Percentiles rank a stretch among this genome's conserved stretches.
Conservation (phyloP, 805 yeast genomes). For the Tanozyma kutaoensis region DNA sequence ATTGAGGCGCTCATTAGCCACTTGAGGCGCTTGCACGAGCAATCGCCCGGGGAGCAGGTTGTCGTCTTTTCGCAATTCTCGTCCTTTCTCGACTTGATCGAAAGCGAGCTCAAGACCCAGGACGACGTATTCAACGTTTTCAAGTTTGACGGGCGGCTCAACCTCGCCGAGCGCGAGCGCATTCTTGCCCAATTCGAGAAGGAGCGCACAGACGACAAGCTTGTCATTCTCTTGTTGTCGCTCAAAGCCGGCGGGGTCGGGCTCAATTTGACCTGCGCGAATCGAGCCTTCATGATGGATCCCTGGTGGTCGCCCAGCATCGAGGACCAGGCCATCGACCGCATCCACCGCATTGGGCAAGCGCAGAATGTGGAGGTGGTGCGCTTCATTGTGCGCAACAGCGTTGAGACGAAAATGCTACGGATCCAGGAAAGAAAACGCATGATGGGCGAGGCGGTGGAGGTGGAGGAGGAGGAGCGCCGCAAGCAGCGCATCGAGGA, state of each 20-base stretch:
- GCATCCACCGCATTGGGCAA: conserved; percentile 89
- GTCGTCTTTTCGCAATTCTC: conserved; percentile 91
- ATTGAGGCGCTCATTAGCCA: conserved; percentile 55
- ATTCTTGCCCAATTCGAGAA: conserved; percentile 44
- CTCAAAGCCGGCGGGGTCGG: conserved; percentile 95
- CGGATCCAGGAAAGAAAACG: conserved; percentile 76
- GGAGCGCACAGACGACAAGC: conserved; percentile 6
- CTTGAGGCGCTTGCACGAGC: conserved; percentile 37
- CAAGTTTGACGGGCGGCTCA: conserved; percentile 76
- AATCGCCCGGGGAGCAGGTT: conserved; percentile 53
- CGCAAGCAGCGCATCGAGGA: conserved; percentile 60
- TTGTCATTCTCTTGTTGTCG: conserved; percentile 52
- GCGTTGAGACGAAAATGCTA: conserved; percentile 83
- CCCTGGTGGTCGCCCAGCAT: conserved; percentile 97
- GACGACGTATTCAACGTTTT: conserved; percentile 34
- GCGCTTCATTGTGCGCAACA: conserved; percentile 68
- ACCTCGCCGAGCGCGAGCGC: conserved; percentile 47
- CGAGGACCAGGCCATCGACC: conserved; percentile 83
- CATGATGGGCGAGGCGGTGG: conserved; percentile 69
- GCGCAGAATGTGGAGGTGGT: conserved; percentile 54
- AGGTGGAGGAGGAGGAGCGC: conserved; percentile 63
- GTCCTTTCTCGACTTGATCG: conserved; percentile 63
- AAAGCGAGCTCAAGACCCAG: conserved; percentile 34
- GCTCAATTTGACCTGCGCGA: conserved; percentile 72
- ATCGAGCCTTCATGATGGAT: conserved; percentile 80